Percentiles rank a stretch among this genome's conserved stretches.
Evolutionary conservation across 2,329 filamentous ascomycete species (phyloP).

Genomic region (Bertia moriformis): DNA sequence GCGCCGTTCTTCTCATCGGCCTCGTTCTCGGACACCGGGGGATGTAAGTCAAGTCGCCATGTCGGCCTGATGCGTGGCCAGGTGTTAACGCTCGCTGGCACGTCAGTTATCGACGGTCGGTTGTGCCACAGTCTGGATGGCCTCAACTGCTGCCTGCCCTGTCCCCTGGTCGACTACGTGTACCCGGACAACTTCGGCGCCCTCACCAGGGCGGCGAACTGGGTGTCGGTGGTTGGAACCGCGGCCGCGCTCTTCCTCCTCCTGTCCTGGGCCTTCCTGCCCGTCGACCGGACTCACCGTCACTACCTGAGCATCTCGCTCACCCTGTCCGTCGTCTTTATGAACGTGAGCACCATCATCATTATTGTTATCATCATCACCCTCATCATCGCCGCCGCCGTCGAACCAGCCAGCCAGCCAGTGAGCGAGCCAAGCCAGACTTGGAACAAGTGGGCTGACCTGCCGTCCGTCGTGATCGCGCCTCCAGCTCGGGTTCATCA

Average conservation of each 20-base stretch:
- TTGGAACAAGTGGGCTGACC: conserved; percentile 39
- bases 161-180: conserved; percentile 55
- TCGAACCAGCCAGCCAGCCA: conserved; percentile 33
- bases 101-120: conserved; percentile 43
- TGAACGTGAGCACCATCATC: conserved; percentile 25
- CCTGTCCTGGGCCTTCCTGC: background rate
- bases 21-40: conserved; percentile 42
- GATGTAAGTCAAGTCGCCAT: conserved; percentile 39
- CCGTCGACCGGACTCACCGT: background rate
- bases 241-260: conserved; percentile 33
- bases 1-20: conserved; percentile 54
- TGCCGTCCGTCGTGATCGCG: conserved; percentile 25
- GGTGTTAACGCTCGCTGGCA: conserved; percentile 13
- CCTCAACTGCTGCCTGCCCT: conserved; percentile 72
- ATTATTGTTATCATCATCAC: conserved; percentile 80
- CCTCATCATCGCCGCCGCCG: conserved; percentile 60
- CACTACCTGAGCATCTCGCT: conserved; percentile 1
- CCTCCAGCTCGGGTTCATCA: background rate
- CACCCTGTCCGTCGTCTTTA: background rate
- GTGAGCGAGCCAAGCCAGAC: conserved; percentile 66
- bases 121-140: conserved; percentile 31
- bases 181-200: conserved; percentile 44
- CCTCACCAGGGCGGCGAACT: conserved; percentile 58
- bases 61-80: conserved; percentile 2
- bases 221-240: conserved; percentile 65